These are phyloP conservation scores for Cadophora malorum DNA, from an alignment of 2,329 filamentous ascomycete species.

Conservation along the genomic window DNA sequence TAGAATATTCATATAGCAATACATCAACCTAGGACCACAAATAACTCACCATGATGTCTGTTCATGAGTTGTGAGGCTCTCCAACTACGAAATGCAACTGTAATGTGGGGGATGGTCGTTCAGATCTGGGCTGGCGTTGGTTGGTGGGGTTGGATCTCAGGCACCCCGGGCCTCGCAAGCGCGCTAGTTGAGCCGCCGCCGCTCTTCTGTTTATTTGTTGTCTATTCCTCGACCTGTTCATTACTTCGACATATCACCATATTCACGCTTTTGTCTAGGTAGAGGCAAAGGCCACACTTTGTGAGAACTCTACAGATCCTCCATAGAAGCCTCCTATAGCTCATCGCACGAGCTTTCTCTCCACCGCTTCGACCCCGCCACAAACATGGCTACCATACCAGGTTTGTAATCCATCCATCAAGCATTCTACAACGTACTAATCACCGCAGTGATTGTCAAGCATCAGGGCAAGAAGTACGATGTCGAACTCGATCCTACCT, in stretches of 20 bases:
- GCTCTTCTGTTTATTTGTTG: constrained; percentile 19
- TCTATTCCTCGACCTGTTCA: constrained; percentile 15
- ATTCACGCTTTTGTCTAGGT: neutral
- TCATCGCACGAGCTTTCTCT: constrained; percentile 14
- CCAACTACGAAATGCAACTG: constrained; percentile 23
- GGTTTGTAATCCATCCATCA: constrained; percentile 35
- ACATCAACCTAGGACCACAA: neutral
- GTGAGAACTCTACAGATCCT: neutral
- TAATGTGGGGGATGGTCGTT: constrained; percentile 25
- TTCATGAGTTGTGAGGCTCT: constrained; percentile 23
- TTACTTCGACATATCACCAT: neutral
- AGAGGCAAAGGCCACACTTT: neutral
- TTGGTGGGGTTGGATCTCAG: constrained; percentile 39
- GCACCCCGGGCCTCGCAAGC: constrained; percentile 33
- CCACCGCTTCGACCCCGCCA: constrained; percentile 39
- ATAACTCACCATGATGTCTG: constrained; percentile 35
- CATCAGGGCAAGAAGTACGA: constrained; percentile 96
- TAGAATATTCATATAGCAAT: neutral
- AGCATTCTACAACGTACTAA: constrained; percentile 29
- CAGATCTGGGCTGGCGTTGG: constrained; percentile 6
- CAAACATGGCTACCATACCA: constrained; percentile 45
- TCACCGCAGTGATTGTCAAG: constrained; percentile 79
- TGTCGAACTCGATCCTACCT: constrained; percentile 84
- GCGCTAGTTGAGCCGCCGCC: constrained; percentile 29
- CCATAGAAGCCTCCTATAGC: neutral